Conservation (phyloP, 768 basidiomycete species). For the Mycena vitilis region DNA sequence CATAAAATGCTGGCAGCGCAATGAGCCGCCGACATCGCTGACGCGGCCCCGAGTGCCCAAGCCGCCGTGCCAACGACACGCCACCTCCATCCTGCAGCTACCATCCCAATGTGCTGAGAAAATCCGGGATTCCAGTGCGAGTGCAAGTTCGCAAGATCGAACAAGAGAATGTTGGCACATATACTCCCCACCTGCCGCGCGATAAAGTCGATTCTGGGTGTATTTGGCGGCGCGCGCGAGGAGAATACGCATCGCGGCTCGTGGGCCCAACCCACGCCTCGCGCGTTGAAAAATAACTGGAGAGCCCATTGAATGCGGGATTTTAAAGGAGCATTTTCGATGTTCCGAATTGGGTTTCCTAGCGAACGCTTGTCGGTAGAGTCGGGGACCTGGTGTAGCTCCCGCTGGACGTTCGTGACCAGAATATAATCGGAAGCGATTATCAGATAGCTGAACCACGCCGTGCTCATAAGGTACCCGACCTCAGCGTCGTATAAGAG, state of each 20-base stretch:
- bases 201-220: slow-evolving; percentile 18
- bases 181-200: slow-evolving; percentile 1
- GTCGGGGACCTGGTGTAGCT: slow-evolving; percentile 13
- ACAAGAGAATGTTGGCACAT: neutral
- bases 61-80: slow-evolving; percentile 18
- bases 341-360: neutral
- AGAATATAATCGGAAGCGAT: slow-evolving; percentile 32
- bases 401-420: slow-evolving; percentile 31
- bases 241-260: slow-evolving; percentile 2
- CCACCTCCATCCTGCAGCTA: slow-evolving; percentile 12
- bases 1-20: slow-evolving; percentile 3
- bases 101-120: slow-evolving; percentile 11
- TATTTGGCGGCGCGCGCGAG: slow-evolving; percentile 2
- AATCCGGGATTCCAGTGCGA: slow-evolving; percentile 30
- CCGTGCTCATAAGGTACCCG: slow-evolving; percentile 22
- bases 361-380: neutral
- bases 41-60: slow-evolving; percentile 4
- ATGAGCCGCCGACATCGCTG: slow-evolving; percentile 6
- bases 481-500: slow-evolving; percentile 19
- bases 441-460: slow-evolving; percentile 22
- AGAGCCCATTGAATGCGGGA: slow-evolving; percentile 25
- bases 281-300: slow-evolving; percentile 8
- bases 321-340: slow-evolving; percentile 13
- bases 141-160: slow-evolving; percentile 30
- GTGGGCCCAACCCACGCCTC: slow-evolving; percentile 31